phyloP scores from a whole-genome alignment of 2,329 filamentous ascomycete genomes.

The Madurella fahalii region DNA sequence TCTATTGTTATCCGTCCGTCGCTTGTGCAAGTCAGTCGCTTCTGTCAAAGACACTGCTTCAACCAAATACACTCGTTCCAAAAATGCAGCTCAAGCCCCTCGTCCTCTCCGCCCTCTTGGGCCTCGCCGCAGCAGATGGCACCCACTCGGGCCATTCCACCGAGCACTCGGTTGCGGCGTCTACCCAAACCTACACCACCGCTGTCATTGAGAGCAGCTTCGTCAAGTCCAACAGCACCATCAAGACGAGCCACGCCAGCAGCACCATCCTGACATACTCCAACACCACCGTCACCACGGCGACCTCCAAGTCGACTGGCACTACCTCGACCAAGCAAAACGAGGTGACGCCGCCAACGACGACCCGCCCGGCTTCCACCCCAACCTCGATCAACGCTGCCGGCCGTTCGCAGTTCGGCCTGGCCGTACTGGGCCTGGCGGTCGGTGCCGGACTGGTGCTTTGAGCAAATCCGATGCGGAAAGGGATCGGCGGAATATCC shows the following conservation, averaged over 20 bases:
- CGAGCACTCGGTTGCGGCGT: background rate
- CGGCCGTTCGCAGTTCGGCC: conserved; percentile 12
- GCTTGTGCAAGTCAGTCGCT: background rate
- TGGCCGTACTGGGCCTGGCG: conserved; percentile 16
- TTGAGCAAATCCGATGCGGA: background rate
- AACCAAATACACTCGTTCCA: background rate
- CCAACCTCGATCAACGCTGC: conserved; percentile 5
- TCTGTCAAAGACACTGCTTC: background rate
- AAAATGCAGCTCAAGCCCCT: conserved; percentile 24
- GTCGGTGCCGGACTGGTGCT: conserved; percentile 13
- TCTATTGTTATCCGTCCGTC: background rate
- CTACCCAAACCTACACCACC: background rate
- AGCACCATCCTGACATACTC: conserved; percentile 4
- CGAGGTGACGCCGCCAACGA: background rate
- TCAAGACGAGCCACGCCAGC: background rate
- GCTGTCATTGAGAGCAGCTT: background rate
- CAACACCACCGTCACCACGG: conserved; percentile 4
- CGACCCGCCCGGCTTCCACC: background rate
- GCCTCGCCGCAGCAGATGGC: conserved; percentile 14
- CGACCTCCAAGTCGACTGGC: background rate
- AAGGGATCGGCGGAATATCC: background rate
- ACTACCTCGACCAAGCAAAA: background rate
- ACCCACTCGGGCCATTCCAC: background rate
- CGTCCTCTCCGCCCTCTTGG: conserved; percentile 19
- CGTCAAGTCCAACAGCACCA: background rate